A percentile compares a stretch with the other conserved stretches of the same genome.
phyloP scores from a whole-genome alignment of 768 basidiomycete species.

The Gyrodon lividus region DNA sequence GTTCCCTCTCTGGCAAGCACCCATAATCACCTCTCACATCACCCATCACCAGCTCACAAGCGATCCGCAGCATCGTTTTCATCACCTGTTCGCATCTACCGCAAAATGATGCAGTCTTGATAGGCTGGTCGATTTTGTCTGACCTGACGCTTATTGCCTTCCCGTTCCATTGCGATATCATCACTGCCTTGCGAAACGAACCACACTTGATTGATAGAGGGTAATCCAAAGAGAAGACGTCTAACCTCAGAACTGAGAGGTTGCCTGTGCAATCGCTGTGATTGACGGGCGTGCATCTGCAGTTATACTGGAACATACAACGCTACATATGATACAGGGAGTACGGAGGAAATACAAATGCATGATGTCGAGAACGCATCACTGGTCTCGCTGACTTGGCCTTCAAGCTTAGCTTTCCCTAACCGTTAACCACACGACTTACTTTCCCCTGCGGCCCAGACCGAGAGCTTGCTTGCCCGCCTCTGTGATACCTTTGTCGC shows the following conservation, averaged over 20 bases:
- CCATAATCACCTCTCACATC: neutral
- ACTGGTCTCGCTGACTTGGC: no score
- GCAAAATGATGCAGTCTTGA: conserved; percentile 33
- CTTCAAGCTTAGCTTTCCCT: no score
- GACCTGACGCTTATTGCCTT: conserved; percentile 20
- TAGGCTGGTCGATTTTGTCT: conserved; percentile 32
- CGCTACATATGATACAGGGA: neutral
- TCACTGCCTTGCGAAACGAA: neutral
- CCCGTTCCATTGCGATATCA: conserved; percentile 13
- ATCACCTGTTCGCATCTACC: conserved; percentile 31
- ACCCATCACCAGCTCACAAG: conserved; percentile 18
- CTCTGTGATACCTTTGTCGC: conserved; percentile 36
- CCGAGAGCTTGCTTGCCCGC: conserved; percentile 33
- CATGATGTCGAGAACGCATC: no score
- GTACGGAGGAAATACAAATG: no score
- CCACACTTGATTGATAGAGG: conserved; percentile 23
- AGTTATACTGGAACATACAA: no score
- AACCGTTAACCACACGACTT: neutral
- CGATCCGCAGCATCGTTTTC: conserved; percentile 37
- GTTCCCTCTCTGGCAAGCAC: conserved; percentile 31
- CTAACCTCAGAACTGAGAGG: no score
- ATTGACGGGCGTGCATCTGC: no score
- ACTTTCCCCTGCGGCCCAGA: neutral
- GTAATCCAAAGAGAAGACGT: neutral
- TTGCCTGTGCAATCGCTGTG: no score